Conservation (phyloP, 2,329 filamentous ascomycete species). For the Talaromyces sp. region DNA sequence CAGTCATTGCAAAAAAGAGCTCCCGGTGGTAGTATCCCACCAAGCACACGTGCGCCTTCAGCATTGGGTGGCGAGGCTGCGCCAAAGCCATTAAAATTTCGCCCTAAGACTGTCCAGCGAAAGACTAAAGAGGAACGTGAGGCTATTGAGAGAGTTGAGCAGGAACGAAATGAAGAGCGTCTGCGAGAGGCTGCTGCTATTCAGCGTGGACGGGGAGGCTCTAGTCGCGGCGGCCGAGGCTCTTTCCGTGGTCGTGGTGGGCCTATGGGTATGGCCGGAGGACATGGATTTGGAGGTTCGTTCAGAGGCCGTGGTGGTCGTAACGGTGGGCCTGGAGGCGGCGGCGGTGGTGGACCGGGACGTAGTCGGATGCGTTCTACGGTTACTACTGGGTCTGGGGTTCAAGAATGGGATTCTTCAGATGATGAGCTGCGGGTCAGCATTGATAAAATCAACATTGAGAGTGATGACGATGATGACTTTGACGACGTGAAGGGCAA, state of each 20-base stretch:
- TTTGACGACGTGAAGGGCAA: slow-evolving; percentile 37
- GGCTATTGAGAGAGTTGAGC: slow-evolving; percentile 45
- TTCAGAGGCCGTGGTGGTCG: slow-evolving; percentile 32
- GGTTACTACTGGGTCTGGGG: slow-evolving; percentile 26
- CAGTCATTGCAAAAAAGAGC: slow-evolving; percentile 46
- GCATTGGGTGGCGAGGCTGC: slow-evolving; percentile 30
- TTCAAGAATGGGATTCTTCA: slow-evolving; percentile 34
- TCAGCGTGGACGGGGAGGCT: slow-evolving; percentile 34
- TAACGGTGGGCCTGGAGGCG: slow-evolving; percentile 24
- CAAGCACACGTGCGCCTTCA: slow-evolving; percentile 26
- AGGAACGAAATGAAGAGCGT: slow-evolving; percentile 43
- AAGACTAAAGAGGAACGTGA: slow-evolving; percentile 52
- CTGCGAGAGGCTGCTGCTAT: slow-evolving; percentile 45
- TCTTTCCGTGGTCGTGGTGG: slow-evolving; percentile 12
- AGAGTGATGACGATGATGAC: slow-evolving; percentile 50
- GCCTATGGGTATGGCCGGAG: slow-evolving; percentile 8
- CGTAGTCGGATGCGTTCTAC: slow-evolving; percentile 31
- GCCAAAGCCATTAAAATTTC: slow-evolving; percentile 47
- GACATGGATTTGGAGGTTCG: slow-evolving; percentile 19
- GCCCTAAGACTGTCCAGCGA: slow-evolving; percentile 45
- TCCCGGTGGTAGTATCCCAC: slow-evolving; percentile 38
- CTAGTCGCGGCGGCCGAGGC: slow-evolving; percentile 31
- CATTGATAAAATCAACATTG: slow-evolving; percentile 61
- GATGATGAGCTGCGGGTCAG: slow-evolving; percentile 55
- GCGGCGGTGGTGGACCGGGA: slow-evolving; percentile 27